Evolutionary conservation across 148 eudicot genomes (phyloP), one percentile per base, ranked within the genome.

Genomic region (Vaccinium corymbosum): DNA sequence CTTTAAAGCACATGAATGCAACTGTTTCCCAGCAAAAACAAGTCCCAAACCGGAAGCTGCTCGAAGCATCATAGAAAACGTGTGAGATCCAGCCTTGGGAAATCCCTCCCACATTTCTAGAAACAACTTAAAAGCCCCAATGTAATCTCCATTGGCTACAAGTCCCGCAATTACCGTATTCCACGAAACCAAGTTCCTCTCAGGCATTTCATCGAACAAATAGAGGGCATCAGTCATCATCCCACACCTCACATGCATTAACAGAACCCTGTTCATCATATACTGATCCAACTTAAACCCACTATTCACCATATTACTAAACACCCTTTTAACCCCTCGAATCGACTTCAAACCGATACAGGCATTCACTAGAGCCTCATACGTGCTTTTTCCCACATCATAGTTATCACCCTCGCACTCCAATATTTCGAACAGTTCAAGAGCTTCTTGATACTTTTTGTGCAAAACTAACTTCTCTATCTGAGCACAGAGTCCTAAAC

Each of bases 241-340:
- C 79, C 93, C 91, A 79, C 98, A 95, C 87, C 88, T 95, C 70
- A 94, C 91, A 86, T 94, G 91, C 93, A 94, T 94, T 51, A 94
- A 76, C 90, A 95, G 85, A 25, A 95, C 91, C 92, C 95, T 87
- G 74, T 95, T 95, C 80, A 88, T 82, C 94, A 93, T 83, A 90
- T 94, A 95, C 87, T 85, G 89, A 90, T 94, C 95, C 8, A 80
- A 84, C 81, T 89, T 89, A 76, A 93, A 89, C 85, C 91, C 92
- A 70, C 86, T 88, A 64, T 77, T 84, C 7, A 83, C 35, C 93
- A 95, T 95, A 52, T 83, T 85, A 83, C 80, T 89, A 53, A 88
- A 87, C 76, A 95, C 92, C 88, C 89, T 90, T 88, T 91, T 94
- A 19, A 91, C 98, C 62, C 95, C 95, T 89, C 93, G 84, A 87